Evolutionary conservation across 129 eudicot genomes (phyloP).

Genomic region (Silybum marianum): DNA sequence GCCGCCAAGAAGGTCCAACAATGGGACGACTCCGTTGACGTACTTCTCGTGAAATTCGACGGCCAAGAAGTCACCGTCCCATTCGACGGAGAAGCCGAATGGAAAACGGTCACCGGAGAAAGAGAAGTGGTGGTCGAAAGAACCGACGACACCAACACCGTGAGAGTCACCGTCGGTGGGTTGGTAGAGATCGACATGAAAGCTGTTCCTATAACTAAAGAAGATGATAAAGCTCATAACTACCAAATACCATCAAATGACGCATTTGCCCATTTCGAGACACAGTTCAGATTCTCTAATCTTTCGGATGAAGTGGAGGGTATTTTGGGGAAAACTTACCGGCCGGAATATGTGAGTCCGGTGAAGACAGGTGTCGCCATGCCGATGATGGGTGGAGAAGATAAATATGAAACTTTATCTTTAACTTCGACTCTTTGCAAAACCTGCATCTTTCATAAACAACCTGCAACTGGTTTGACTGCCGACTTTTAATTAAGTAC

Average conservation of each 20-base stretch:
- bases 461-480: neutral
- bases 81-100: conserved; percentile 52
- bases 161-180: conserved; percentile 36
- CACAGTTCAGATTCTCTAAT: conserved; percentile 48
- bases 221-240: conserved; percentile 59
- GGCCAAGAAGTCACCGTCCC: conserved; percentile 43
- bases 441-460: conserved; percentile 44
- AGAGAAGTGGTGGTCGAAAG: conserved; percentile 51
- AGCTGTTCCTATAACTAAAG: conserved; percentile 50
- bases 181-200: conserved; percentile 50
- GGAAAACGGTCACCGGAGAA: conserved; percentile 38
- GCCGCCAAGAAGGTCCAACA: conserved; percentile 47
- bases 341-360: conserved; percentile 51
- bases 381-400: conserved; percentile 77
- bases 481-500: neutral
- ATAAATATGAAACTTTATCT: conserved; percentile 53
- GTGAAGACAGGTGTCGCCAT: conserved; percentile 56
- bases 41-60: conserved; percentile 54
- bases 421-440: conserved; percentile 52
- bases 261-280: conserved; percentile 67
- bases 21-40: conserved; percentile 56
- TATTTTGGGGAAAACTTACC: conserved; percentile 57
- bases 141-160: conserved; percentile 57
- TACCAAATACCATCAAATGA: conserved; percentile 61
- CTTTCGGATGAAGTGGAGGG: conserved; percentile 57